phyloP scores from a whole-genome alignment of 768 basidiomycete genomes.

The Boletus rubescentipes region DNA sequence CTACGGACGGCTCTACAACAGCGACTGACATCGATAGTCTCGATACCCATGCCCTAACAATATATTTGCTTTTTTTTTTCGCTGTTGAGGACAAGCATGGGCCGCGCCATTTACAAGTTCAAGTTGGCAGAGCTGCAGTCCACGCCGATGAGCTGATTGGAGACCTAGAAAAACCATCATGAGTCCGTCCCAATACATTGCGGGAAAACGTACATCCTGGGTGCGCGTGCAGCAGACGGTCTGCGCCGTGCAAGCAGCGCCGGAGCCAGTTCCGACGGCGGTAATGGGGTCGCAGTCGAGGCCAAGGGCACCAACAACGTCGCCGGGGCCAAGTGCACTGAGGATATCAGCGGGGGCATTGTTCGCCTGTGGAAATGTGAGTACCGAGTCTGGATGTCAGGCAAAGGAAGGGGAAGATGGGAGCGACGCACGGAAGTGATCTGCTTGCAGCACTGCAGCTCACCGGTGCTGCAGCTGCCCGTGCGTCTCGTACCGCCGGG shows the following conservation, averaged over 20 bases:
- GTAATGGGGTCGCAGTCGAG: not conserved
- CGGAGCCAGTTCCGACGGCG: not conserved
- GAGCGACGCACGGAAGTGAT: not conserved
- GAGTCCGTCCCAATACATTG: not conserved
- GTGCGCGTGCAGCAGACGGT: slow-evolving; percentile 11
- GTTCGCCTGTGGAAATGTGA: not conserved
- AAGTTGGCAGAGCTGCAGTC: slow-evolving; percentile 10
- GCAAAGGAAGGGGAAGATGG: no score
- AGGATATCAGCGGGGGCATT: fast-evolving
- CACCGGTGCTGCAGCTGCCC: slow-evolving; percentile 7
- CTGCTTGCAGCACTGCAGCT: slow-evolving; percentile 9
- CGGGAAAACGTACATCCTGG: not conserved
- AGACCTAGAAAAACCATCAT: slow-evolving; percentile 3
- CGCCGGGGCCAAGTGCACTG: not conserved
- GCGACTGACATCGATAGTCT: not conserved
- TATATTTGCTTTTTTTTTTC: not conserved
- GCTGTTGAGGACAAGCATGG: not conserved
- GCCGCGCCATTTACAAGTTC: not conserved
- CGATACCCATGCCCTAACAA: not conserved
- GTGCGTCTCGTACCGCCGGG: not conserved
- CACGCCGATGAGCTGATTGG: not conserved
- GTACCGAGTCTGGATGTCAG: not conserved
- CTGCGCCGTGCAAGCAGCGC: not conserved
- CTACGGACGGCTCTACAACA: not conserved
- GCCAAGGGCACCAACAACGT: not conserved